phyloP scores from a whole-genome alignment of 257 asterid species.

The Lithospermum erythrorhizon region DNA sequence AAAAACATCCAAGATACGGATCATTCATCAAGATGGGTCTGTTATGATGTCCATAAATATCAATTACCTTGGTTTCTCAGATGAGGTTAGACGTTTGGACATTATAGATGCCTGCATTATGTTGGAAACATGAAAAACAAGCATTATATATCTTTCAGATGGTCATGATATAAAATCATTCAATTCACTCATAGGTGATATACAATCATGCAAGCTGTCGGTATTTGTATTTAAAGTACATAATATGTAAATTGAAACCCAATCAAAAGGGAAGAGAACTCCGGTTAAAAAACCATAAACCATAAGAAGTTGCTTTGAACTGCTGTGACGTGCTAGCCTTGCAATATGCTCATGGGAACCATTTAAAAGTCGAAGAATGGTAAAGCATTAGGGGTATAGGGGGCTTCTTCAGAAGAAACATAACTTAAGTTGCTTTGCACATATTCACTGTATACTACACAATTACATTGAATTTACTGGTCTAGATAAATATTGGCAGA shows the following conservation, averaged over 20 bases:
- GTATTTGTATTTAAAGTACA: no score
- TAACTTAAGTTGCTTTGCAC: not conserved
- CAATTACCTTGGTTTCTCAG: conserved; percentile 60
- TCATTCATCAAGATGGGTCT: not conserved
- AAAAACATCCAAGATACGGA: not conserved
- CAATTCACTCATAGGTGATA: not conserved
- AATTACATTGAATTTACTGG: not conserved
- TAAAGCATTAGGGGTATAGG: no score
- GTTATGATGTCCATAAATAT: not conserved
- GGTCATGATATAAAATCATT: not conserved
- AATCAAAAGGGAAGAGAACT: no score
- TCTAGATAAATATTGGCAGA: not conserved
- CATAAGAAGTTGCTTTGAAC: no score
- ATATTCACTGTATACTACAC: not conserved
- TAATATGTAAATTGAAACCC: no score
- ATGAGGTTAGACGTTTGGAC: conserved; percentile 52
- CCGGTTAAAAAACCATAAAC: no score
- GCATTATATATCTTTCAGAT: not conserved
- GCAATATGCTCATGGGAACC: no score
- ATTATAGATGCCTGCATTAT: conserved; percentile 59
- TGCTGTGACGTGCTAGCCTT: no score
- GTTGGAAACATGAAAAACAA: conserved; percentile 1
- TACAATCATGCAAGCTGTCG: no score
- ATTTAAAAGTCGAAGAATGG: no score
- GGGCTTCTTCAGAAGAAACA: not conserved